Base-by-base conservation (phyloP, 2,329 filamentous ascomycete genomes). In the Geosmithia putterillii region DNA sequence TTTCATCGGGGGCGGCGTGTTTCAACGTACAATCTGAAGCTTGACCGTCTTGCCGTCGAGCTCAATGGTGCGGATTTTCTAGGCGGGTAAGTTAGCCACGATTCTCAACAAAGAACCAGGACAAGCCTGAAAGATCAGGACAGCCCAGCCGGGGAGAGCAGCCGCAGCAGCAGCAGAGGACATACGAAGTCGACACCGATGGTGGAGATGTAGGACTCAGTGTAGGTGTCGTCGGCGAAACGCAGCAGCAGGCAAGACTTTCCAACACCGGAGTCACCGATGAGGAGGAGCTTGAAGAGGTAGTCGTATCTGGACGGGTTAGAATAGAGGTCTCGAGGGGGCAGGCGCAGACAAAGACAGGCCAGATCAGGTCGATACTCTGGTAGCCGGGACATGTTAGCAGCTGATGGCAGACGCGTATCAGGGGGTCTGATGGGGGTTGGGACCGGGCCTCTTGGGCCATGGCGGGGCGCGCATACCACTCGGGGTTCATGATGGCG, bases 41-140 rank as follows among this genome's bases (percentile, higher is more conserved):
- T 98, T 98, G 64, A 98, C 92, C 18, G 92, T 96, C 83, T 98
- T 98, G 70, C 89, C 89, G 70, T 98, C 92, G 59, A 96, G 83
- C 69, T 98, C 92, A 70, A 96, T 96, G 52, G 92, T 98, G 66
- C 92, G 83, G 74, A 98, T 98, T 94, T 98, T 98, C 89, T 95
- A 38, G 36, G 38, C 22, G n/a, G n/a, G 4, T 15, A 32, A 32
- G 38, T 41, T 19, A 41, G 39, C 39, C 10, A 22, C 15, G 28
- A 9, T 7, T 9, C 23, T 25, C 7, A 6, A 25, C 23, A 25
- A 25, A 25, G 23, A 6, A 25, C 28, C 9, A n/a, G 35, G 5
- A 20, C 21, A 19, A 36, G 20, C 15, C 43, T 53, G 43, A 53
- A 51, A n/a, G n/a, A n/a, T n/a, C n/a, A 10, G 23, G 23, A 10